Percentiles rank a stretch among this genome's conserved stretches.
Conservation (phyloP, 345 rosid genomes). For the Sonneratia caseolaris region DNA sequence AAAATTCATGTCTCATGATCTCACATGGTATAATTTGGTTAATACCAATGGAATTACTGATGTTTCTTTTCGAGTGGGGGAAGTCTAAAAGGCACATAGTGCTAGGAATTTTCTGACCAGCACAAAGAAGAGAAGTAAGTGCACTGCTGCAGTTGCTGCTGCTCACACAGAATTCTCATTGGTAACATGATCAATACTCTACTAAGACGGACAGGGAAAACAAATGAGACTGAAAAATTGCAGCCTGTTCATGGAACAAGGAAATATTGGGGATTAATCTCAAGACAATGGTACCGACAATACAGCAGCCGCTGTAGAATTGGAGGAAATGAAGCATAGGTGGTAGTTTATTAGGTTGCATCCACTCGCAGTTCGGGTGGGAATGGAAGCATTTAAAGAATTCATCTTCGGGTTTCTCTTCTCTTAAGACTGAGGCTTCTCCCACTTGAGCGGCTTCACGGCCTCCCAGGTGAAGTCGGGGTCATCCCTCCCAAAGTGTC, state of each 20-base stretch:
- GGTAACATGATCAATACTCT: not conserved
- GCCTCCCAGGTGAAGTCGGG: conserved; percentile 77
- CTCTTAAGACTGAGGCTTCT: conserved; percentile 38
- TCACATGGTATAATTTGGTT: too few species aligned
- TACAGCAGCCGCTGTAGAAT: not conserved
- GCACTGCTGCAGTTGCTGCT: not conserved
- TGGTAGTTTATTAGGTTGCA: not conserved
- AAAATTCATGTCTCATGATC: too few species aligned
- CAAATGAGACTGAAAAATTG: not conserved
- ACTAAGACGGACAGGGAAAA: not conserved
- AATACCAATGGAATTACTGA: too few species aligned
- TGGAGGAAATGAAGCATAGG: not conserved
- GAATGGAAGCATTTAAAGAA: not conserved
- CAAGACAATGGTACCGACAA: not conserved
- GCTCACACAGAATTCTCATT: not conserved
- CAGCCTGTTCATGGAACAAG: not conserved
- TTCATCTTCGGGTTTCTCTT: not conserved
- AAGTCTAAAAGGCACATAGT: too few species aligned
- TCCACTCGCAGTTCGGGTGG: not conserved
- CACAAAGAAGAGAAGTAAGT: not conserved
- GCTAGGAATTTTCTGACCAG: not conserved
- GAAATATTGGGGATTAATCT: not conserved
- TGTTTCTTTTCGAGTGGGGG: too few species aligned
- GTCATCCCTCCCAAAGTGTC: conserved; percentile 78
- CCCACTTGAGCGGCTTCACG: conserved; percentile 70